These are phyloP conservation scores for Aspergillus sclerotiicarbonarius DNA, from an alignment of 495 filamentous ascomycete species.

Conservation along the genomic window DNA sequence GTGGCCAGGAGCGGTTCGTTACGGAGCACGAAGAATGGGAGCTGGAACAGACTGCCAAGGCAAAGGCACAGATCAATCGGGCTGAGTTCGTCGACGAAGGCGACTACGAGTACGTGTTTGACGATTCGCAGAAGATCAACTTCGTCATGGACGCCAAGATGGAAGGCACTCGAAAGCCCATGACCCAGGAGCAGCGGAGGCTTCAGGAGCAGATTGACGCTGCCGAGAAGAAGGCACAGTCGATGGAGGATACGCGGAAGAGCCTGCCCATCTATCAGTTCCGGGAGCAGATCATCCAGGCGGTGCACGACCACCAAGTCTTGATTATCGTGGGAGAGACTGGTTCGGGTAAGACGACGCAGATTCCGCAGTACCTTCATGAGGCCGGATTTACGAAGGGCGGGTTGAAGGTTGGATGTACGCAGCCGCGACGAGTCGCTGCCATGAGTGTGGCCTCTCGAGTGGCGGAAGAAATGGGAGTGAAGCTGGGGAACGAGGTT, in stretches of 20 bases:
- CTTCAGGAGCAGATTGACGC: constrained; percentile 78
- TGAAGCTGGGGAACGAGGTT: constrained; percentile 87
- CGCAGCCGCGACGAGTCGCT: constrained; percentile 90
- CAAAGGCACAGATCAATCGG: constrained; percentile 78
- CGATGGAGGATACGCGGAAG: constrained; percentile 90
- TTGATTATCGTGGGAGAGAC: constrained; percentile 87
- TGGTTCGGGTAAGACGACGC: constrained; percentile 85
- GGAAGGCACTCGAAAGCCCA: constrained; percentile 61
- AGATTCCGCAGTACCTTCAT: constrained; percentile 84
- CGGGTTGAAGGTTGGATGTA: constrained; percentile 54
- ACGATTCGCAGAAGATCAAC: constrained; percentile 82
- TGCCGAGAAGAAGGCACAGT: constrained; percentile 78
- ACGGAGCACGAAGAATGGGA: constrained; percentile 98
- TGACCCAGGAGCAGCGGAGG: constrained; percentile 75
- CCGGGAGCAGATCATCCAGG: constrained; percentile 70
- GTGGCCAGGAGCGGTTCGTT: constrained; percentile 83
- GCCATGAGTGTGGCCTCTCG: constrained; percentile 94
- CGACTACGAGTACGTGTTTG: constrained; percentile 93
- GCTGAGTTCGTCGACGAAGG: constrained; percentile 76
- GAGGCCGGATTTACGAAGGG: constrained; percentile 84
- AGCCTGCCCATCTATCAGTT: constrained; percentile 88
- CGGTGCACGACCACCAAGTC: constrained; percentile 75
- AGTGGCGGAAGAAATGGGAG: constrained; percentile 92
- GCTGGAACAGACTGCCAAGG: constrained; percentile 83
- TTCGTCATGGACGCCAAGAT: constrained; percentile 76